Evolutionary conservation across 176 grass and related monocot species (phyloP).

Genomic region (Saccharum officinarum): DNA sequence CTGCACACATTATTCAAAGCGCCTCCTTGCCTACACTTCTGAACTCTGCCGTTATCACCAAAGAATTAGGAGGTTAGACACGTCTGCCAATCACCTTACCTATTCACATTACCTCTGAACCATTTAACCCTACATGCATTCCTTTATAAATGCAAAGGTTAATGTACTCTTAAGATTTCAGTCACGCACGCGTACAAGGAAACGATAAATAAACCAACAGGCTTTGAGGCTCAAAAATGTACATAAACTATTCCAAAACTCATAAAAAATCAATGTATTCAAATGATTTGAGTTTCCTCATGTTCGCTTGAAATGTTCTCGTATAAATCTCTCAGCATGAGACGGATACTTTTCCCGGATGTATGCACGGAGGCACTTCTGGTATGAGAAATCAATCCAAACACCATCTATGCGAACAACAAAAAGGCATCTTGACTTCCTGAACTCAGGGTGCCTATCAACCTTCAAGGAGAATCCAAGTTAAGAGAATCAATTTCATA

Average conservation of each 20-base stretch:
- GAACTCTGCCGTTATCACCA: background rate
- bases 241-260: constrained; percentile 11
- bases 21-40: too few species aligned
- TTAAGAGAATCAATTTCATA: background rate
- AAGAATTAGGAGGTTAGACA: background rate
- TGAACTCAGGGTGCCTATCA: constrained; percentile 83
- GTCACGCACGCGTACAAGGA: background rate
- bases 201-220: constrained; percentile 2
- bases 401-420: constrained; percentile 80
- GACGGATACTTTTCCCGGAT: constrained; percentile 71
- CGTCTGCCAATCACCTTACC: background rate
- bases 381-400: constrained; percentile 98
- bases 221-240: background rate
- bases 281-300: constrained; percentile 18
- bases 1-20: background rate
- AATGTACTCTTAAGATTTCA: background rate
- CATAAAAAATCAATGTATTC: constrained; percentile 1
- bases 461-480: constrained; percentile 51
- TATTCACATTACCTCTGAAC: background rate
- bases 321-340: constrained; percentile 78
- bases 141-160: background rate
- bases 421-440: constrained; percentile 88
- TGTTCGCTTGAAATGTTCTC: constrained; percentile 81
- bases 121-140: background rate
- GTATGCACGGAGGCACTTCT: constrained; percentile 89